Base-by-base conservation (phyloP, 1,284 basidiomycete genomes). In the Pterula multifida region DNA sequence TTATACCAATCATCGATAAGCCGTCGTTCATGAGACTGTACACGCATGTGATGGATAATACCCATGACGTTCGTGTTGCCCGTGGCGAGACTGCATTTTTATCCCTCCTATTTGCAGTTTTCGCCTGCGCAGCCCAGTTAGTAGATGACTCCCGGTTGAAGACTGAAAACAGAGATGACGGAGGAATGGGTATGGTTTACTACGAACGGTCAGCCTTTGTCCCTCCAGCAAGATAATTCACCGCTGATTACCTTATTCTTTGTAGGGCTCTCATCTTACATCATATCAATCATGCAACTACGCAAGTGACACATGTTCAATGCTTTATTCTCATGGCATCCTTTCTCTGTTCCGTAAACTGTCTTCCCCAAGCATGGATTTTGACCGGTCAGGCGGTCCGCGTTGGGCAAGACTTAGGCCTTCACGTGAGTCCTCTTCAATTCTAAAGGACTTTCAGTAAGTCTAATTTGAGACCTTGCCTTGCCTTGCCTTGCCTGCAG, bases 361-460 rank as follows among this genome's bases (percentile, higher is more conserved):
- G 89, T 59, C 76, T 93, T 53, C 90, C 90, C 1, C 90, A 91
- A 68, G 87, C 88, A 23, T 94, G 90, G 90, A 76, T 93, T 54
- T 72, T 92, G 47, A 79, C 90, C 47, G 90, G 90, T 42, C 90
- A 93, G 63, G 90, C 88, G 24, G 78, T 93, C 44, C 79, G 90
- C 50, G 81, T 80, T 52, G 89, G 85, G 1, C 90, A 93, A 65
- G 90, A 94, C 67, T 72, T 93, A 44, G 90, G 90, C 45, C 73
- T 93, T 55, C 90, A 93, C 68, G 88, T 91, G 67, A 71, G 87
- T 72, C 45, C 36, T 47, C n/a, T n/a, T n/a, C n/a, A n/a, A n/a
- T n/a, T n/a, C n/a, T n/a, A n/a, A n/a, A n/a, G n/a, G n/a, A n/a
- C n/a, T n/a, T n/a, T n/a, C n/a, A n/a, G n/a, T n/a, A n/a, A n/a